A percentile compares a stretch with the other conserved stretches of the same genome.
These are phyloP conservation scores for Cryptosporidium parvum DNA, from an alignment of 169 alveolate species.

Conservation along the genomic window DNA sequence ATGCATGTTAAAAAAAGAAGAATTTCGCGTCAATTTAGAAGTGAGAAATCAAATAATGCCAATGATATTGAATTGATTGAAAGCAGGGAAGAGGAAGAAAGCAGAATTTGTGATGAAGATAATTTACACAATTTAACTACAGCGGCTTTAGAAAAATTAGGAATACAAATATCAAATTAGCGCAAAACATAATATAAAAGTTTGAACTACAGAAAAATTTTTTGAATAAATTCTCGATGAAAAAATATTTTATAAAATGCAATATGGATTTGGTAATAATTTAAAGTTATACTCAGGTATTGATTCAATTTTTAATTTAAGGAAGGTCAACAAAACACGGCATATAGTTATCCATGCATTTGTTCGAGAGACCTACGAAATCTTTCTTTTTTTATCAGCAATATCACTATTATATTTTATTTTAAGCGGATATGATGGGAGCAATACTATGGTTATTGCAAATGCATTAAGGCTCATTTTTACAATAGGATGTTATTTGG, in stretches of 20 bases:
- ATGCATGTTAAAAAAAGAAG: slow-evolving; percentile 51
- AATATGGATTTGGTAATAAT: slow-evolving; percentile 33
- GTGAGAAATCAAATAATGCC: not conserved
- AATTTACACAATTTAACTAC: slow-evolving; percentile 32
- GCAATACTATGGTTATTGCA: slow-evolving; percentile 63
- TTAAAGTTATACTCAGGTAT: not conserved
- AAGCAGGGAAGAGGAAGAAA: not conserved
- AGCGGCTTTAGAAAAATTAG: slow-evolving; percentile 73
- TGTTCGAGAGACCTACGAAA: slow-evolving; percentile 61
- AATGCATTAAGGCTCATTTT: slow-evolving; percentile 59
- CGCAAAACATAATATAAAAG: slow-evolving; percentile 18
- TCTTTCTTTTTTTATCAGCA: slow-evolving; percentile 57
- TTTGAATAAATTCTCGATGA: not conserved
- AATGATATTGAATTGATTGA: not conserved
- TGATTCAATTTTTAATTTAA: slow-evolving; percentile 32
- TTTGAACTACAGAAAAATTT: not conserved
- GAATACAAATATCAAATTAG: slow-evolving; percentile 28
- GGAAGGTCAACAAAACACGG: slow-evolving; percentile 34
- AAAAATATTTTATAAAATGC: slow-evolving; percentile 35
- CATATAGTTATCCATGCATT: slow-evolving; percentile 67
- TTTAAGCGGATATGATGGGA: slow-evolving; percentile 74
- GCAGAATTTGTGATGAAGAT: not conserved
- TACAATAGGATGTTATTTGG: slow-evolving; percentile 72
- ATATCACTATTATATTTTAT: slow-evolving; percentile 54
- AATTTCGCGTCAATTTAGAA: slow-evolving; percentile 12